Evolutionary conservation across 129 eudicot species (phyloP), one percentile per base, ranked within the genome.

Genomic region (Rutidosis leptorrhynchoides): DNA sequence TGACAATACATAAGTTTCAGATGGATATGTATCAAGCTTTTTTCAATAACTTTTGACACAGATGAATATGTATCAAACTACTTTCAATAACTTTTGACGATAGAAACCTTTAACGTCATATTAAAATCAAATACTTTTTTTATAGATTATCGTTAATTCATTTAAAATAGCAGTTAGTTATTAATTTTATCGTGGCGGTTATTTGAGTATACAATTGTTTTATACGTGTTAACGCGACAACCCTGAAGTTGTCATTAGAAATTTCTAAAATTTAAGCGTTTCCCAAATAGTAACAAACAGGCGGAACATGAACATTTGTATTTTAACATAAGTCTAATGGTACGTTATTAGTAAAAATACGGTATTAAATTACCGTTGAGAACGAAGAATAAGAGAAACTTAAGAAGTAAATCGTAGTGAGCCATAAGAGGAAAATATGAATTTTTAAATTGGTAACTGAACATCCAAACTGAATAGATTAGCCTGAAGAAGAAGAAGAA

Each of bases 301-400:
- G 2, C 14, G 20, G 14, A 8, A 3, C 3, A 1, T 24, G 29
- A 26, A 55, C 60, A 23, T 24, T 54, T 21, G 3, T 22, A 55
- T 10, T 20, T 2, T 1, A 22, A 8, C 5, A 55, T 20, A 0
- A 9, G 30, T 16, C 5, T 26, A 3, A 7, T 3, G 10, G 21
- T 20, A 48, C 6, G 28, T 53, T 9, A 19, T 21, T 43, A 25
- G 25, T 2, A 43, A 3, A 3, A 10, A n/a, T 49, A 10, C 23
- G 9, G 17, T 6, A 16, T 12, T 5, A 69, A 40, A n/a, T 48
- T 76, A 68, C 80, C 80, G 65, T 67, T 65, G 65, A 42, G 17
- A 28, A 49, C 2, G 55, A 30, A 71, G 53, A 59, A 48, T 9
- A 71, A n/a, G 65, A 58, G 45, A 27, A 78, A 46, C 27, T 10